Percentiles rank a stretch among this genome's conserved stretches.
These are phyloP conservation scores for Cicer yamashitae DNA, from an alignment of 306 rosid genomes.

Conservation along the genomic window DNA sequence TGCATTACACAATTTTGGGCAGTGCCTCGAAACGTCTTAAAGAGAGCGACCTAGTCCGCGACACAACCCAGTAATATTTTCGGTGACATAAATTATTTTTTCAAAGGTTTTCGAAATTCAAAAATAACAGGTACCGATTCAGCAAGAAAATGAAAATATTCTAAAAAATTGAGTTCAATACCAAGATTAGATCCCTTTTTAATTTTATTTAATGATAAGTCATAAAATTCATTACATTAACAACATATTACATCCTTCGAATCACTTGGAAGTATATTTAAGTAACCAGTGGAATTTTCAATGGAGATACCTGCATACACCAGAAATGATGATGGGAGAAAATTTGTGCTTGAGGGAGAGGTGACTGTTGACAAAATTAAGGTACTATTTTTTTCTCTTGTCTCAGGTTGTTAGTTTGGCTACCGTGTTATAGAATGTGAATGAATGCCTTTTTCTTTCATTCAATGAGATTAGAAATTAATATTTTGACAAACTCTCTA, in stretches of 20 bases:
- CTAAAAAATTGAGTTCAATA: too few relatives aligned
- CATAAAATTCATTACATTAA: slow-evolving; percentile 11
- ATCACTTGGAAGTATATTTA: slow-evolving; percentile 16
- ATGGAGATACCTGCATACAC: slow-evolving; percentile 80
- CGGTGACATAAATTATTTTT: too few relatives aligned
- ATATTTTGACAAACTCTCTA: slow-evolving; percentile 38
- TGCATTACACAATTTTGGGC: too few relatives aligned
- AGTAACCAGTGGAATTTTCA: slow-evolving; percentile 20
- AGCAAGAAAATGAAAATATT: too few relatives aligned
- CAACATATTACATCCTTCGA: slow-evolving; percentile 19
- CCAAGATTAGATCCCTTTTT: neutral
- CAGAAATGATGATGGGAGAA: slow-evolving; percentile 86
- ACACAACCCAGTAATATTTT: too few relatives aligned
- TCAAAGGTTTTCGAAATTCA: too few relatives aligned
- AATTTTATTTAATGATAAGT: slow-evolving; percentile 20
- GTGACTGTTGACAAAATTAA: slow-evolving; percentile 68
- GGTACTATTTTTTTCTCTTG: slow-evolving; percentile 52
- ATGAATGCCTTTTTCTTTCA: slow-evolving; percentile 12
- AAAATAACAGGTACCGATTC: too few relatives aligned
- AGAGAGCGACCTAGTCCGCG: too few relatives aligned
- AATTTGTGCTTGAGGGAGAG: slow-evolving; percentile 79
- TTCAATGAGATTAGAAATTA: slow-evolving; percentile 19
- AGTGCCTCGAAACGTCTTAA: too few relatives aligned
- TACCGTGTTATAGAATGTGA: neutral
- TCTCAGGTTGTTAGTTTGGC: slow-evolving; percentile 11